Conservation (phyloP, 345 rosid species). For the Ailanthus altissimus region DNA sequence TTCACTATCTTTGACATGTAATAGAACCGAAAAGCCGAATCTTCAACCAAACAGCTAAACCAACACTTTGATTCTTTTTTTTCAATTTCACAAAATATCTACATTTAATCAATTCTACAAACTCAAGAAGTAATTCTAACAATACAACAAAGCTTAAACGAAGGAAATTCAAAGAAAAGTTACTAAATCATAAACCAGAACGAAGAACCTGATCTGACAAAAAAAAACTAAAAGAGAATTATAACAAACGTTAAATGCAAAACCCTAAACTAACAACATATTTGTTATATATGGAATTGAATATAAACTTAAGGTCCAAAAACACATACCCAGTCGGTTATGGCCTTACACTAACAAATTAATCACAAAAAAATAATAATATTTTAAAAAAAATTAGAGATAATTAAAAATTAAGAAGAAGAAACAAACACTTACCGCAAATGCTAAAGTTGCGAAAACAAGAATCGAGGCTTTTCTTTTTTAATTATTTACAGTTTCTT, state of each 20-base stretch:
- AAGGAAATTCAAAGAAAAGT: neutral
- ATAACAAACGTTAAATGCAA: neutral
- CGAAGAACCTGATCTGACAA: neutral
- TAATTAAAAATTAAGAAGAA: neutral
- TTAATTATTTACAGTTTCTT: neutral
- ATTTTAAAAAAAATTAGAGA: neutral
- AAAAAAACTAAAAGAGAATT: neutral
- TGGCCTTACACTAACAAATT: neutral
- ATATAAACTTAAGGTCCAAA: neutral
- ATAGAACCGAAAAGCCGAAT: neutral
- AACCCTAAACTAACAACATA: slow-evolving; percentile 13
- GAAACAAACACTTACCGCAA: neutral
- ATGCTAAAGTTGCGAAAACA: neutral
- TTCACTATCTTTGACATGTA: neutral
- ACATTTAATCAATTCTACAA: neutral
- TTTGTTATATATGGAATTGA: neutral
- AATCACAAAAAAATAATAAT: neutral
- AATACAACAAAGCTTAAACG: neutral
- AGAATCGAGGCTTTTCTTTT: neutral
- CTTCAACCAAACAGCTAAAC: slow-evolving; percentile 12
- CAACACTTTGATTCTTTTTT: neutral
- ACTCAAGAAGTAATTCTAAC: neutral
- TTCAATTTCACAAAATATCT: neutral
- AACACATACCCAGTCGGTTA: neutral
- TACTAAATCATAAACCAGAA: neutral